phyloP scores from a whole-genome alignment of 495 filamentous ascomycete genomes.

The Hyaloscypha hepaticicola region DNA sequence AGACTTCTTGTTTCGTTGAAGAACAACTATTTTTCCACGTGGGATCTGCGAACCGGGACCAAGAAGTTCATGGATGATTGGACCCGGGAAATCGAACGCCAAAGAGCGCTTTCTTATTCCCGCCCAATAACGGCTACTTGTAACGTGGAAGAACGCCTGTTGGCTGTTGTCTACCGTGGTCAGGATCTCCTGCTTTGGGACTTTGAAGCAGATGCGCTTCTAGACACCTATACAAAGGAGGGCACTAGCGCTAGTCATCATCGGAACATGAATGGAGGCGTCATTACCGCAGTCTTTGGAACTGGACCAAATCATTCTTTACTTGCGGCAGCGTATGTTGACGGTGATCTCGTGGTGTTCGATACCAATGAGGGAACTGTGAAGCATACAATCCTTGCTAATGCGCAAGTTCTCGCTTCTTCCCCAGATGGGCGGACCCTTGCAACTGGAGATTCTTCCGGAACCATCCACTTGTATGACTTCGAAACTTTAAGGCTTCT shows the following conservation, averaged over 20 bases:
- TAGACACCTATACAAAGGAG: conserved; percentile 31
- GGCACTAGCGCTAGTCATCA: too few relatives aligned
- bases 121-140: conserved; percentile 4
- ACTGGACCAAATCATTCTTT: conserved; percentile 32
- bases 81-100: conserved; percentile 12
- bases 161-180: conserved; percentile 27
- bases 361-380: not conserved
- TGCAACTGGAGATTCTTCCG: conserved; percentile 14
- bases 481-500: conserved; percentile 34
- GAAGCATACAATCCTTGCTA: conserved; percentile 9
- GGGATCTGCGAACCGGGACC: conserved; percentile 21
- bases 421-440: conserved; percentile 22
- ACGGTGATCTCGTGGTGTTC: conserved; percentile 13
- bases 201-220: conserved; percentile 25
- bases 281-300: conserved; percentile 34
- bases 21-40: conserved; percentile 17
- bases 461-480: conserved; percentile 35
- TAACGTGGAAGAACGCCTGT: conserved; percentile 12
- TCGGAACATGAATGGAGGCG: too few relatives aligned
- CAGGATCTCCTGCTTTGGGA: conserved; percentile 29
- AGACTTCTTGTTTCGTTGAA: conserved; percentile 22
- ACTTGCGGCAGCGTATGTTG: conserved; percentile 24
- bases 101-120: conserved; percentile 6
- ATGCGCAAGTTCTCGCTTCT: conserved; percentile 18
- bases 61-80: conserved; percentile 7